Base-by-base conservation (phyloP, 2,329 filamentous ascomycete species). In the Chaetomium strumarium region DNA sequence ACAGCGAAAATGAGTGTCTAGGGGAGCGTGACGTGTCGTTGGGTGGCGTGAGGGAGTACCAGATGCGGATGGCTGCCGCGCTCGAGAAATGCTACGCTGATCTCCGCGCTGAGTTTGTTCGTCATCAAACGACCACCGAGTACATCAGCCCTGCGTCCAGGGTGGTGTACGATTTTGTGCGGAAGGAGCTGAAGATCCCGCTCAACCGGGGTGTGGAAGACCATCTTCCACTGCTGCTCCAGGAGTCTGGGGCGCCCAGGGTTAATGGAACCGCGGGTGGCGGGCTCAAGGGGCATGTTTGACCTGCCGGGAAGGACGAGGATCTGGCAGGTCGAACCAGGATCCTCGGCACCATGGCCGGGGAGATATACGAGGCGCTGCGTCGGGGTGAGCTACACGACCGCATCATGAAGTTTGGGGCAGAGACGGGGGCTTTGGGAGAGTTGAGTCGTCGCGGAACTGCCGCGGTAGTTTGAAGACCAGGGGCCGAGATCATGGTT, bases 341-440 rank as follows among this genome's bases (percentile, higher is more conserved):
- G 45, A 62, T 55, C 5, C 51, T 64, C 68, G 84, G 84, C 52
- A 83, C 83, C 5, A 82, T 84, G 52, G 83, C 84, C 37, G 83
- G 82, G 63, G 78, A 82, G 41, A 74, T 88, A 49, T 80, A 86
- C 63, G 78, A 81, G 64, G 85, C 86, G 64, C 78, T 88, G 58
- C 75, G 87, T 62, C 81, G 84, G 62, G 68, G 81, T 55, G 86
- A 83, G 81, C 73, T 84, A 64, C 85, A 86, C 67, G 82, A 86
- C 67, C 85, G 85, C 61, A 81, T 88, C 49, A 74, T 85, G 46
- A 75, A 80, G 66, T 83, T 86, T 68, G n/a, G 81, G 85, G 64
- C 85, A 85, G 81, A 73, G 85, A 52, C 9, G 20, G 1, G 51
- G 50, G 2, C 9, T 59, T 1, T 60, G 57, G 57, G 33, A n/a